Evolutionary conservation across 2,329 filamentous ascomycete genomes (phyloP).

Genomic region (Drechslerella stenobrocha): DNA sequence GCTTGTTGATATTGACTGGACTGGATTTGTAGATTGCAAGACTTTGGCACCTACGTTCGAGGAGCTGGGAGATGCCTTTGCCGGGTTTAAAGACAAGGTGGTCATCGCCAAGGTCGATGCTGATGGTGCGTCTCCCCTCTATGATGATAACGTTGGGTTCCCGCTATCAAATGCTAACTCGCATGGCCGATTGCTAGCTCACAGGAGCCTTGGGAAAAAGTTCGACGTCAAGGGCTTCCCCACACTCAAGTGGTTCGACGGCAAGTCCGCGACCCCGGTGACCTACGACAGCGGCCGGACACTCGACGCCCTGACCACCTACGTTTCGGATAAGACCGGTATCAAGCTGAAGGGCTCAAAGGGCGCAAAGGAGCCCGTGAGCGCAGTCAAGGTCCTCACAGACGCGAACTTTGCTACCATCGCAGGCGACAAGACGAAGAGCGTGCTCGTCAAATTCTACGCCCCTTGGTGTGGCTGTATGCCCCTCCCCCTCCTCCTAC

Average conservation of each 20-base stretch:
- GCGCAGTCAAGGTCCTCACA: constrained; percentile 75
- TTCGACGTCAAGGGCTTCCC: constrained; percentile 94
- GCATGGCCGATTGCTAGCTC: constrained; percentile 56
- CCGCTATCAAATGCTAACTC: not conserved
- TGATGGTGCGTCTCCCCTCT: constrained; percentile 60
- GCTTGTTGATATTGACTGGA: constrained; percentile 1
- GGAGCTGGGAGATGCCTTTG: constrained; percentile 51
- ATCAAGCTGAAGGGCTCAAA: constrained; percentile 69
- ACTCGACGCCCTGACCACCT: constrained; percentile 77
- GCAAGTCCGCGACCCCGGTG: constrained; percentile 79
- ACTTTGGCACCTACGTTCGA: constrained; percentile 53
- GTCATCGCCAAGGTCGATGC: constrained; percentile 95
- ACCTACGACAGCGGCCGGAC: constrained; percentile 89
- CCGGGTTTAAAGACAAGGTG: constrained; percentile 65
- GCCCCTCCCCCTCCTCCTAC: constrained; percentile 34
- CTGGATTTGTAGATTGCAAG: constrained; percentile 51
- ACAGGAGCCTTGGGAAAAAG: constrained; percentile 79
- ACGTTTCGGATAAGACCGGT: constrained; percentile 84
- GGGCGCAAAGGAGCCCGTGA: constrained; percentile 66
- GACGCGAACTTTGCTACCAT: constrained; percentile 75
- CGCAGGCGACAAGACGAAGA: constrained; percentile 75
- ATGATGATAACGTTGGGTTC: not conserved
- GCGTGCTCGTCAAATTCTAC: constrained; percentile 94
- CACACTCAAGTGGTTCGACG: constrained; percentile 96
- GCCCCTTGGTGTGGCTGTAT: constrained; percentile 98